phyloP scores from a whole-genome alignment of 1,284 basidiomycete genomes.

The Ceratobasidium sp. region DNA sequence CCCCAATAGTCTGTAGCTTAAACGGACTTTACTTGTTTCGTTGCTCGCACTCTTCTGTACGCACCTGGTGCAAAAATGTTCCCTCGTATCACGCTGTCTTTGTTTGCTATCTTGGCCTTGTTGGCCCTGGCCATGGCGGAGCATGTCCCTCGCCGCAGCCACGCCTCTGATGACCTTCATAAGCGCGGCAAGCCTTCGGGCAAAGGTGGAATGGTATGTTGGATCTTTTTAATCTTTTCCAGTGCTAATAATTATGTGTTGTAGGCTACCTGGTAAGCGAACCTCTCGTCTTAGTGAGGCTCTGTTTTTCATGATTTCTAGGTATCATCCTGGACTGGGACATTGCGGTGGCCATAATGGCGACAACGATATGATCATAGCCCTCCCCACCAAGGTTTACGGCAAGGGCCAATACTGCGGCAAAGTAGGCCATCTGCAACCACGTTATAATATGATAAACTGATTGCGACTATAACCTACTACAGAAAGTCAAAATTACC shows the following conservation, averaged over 20 bases:
- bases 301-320: not conserved
- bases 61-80: constrained; percentile 13
- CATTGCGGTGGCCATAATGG: constrained; percentile 24
- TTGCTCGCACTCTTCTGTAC: not conserved
- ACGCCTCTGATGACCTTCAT: not conserved
- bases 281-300: not conserved
- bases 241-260: not conserved
- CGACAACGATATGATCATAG: constrained; percentile 30
- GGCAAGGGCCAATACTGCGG: constrained; percentile 15
- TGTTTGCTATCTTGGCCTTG: constrained; percentile 10
- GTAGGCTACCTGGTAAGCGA: constrained; percentile 31
- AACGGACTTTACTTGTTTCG: not conserved
- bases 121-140: constrained; percentile 14
- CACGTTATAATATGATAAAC: too few species aligned
- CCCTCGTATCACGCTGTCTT: not conserved
- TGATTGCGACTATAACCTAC: not conserved
- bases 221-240: not conserved
- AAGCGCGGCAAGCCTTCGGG: constrained; percentile 1
- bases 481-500: constrained; percentile 40
- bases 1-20: not conserved
- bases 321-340: constrained; percentile 19
- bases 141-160: not conserved
- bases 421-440: not conserved
- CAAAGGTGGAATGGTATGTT: constrained; percentile 24
- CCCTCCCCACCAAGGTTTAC: constrained; percentile 13